These are phyloP conservation scores for Mycena polygramma DNA, from an alignment of 768 basidiomycete species.

Conservation along the genomic window DNA sequence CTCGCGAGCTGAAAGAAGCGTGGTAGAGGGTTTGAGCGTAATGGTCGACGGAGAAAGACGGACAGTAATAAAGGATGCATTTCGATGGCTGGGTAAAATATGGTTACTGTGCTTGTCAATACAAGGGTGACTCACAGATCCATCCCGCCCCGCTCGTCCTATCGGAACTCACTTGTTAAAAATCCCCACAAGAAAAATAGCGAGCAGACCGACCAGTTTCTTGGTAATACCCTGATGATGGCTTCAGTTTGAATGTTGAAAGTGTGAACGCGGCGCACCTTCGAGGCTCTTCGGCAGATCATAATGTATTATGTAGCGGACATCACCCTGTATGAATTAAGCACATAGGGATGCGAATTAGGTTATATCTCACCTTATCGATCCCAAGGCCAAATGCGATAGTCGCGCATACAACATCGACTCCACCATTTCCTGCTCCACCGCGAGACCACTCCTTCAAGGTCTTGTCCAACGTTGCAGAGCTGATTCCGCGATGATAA, in stretches of 20 bases:
- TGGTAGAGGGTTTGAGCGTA: background rate
- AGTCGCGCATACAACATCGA: conserved; percentile 81
- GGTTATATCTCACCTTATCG: conserved; percentile 64
- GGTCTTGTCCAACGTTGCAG: conserved; percentile 66
- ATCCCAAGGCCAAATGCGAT: conserved; percentile 92
- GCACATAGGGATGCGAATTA: background rate
- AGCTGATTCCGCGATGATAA: conserved; percentile 84
- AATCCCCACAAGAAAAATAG: background rate
- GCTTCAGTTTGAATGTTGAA: conserved; percentile 1
- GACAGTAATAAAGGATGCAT: conserved; percentile 88
- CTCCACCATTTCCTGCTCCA: conserved; percentile 62
- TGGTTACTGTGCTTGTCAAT: background rate
- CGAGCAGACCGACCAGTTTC: conserved; percentile 73
- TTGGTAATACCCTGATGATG: conserved; percentile 80
- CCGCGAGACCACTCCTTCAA: conserved; percentile 71
- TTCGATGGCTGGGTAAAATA: conserved; percentile 71
- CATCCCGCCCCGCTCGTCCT: conserved; percentile 88
- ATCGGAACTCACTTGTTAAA: background rate
- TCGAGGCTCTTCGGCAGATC: conserved; percentile 89
- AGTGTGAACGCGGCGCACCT: conserved; percentile 55
- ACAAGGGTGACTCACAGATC: conserved; percentile 60
- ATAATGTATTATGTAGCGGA: conserved; percentile 82
- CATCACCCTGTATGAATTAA: conserved; percentile 17
- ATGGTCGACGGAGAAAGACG: conserved; percentile 37
- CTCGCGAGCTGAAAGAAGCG: conserved; percentile 71